Base-by-base conservation (phyloP, 2,329 filamentous ascomycete genomes). In the Fusarium nematophilum region DNA sequence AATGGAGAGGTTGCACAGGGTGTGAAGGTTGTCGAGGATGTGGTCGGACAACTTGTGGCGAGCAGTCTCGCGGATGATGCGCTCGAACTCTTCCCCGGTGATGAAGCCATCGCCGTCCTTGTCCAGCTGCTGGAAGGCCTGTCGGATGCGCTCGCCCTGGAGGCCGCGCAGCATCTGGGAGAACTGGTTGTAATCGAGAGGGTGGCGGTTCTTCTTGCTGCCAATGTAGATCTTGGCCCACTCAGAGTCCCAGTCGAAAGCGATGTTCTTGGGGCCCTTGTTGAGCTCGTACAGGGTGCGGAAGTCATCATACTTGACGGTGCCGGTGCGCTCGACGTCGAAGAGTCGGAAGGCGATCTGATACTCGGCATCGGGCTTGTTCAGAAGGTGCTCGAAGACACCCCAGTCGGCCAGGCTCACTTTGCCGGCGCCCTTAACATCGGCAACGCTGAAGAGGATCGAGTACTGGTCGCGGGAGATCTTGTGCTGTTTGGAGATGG, bases 271-370 rank as follows among this genome's bases (percentile, higher is more conserved):
- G 18, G 87, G 80, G n/a, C 90, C 89, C 81, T 94, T 96, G 84
- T 96, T 96, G 69, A 89, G 82, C 78, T 94, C 90, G 78, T 96
- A 97, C 54, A 94, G 81, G 55, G 87, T 84, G 72, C 92, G 88
- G 78, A 99, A 93, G 69, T 93, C 87, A 31, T 96, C 90, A 72
- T 94, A 97, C 75, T 93, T 94, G 71, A 99, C 92, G 42, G 85
- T 85, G 58, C 95, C 95, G 15, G 87, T 90, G 59, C 91, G 86
- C 45, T 94, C 88, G 68, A 92, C 84, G 73, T 98, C 94, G 78
- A 99, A 99, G 50, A 99, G 85, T 69, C 95, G 91, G 80, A 98
- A 99, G 13, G 95, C 94, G 69, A 99, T 97, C 77, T 98, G 93
- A 79, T 99, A 99, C 80, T 99, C 95, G 75, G 95, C 95, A 73